Evolutionary conservation across 192 early-diverging fungal species (phyloP), one percentile per base, ranked within the genome.

Genomic region (Radiomyces spectabilis): DNA sequence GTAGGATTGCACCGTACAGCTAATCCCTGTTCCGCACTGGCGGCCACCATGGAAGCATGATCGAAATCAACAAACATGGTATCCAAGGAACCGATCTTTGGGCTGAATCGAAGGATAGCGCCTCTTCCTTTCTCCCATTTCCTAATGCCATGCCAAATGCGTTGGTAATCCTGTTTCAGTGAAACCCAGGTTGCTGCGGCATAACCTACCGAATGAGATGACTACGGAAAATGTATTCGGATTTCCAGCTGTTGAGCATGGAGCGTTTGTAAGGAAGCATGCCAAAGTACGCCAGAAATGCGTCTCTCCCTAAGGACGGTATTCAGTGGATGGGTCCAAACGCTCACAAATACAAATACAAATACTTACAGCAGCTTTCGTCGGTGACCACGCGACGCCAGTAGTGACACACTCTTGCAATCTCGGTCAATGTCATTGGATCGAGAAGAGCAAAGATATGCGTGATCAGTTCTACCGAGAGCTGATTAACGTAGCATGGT

Each of bases 1-100:
- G 47, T 35, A 5, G 81, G 81, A 53, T 83, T 63, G 45, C 79
- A 83, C 39, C 71, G 61, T 12, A 72, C 76, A 7, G 78, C 78
- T 6, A 77, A 62, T 79, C 83, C 82, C 66, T 68, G 56, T 7
- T 69, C 62, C 12, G 67, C 18, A 16, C 77, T 75, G 6, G 76
- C 79, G n/a, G 68, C 74, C 13, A 73, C 53, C 65, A 85, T 71
- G 46, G 69, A 68, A 1, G 73, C 71, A 5, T 79, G 66, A 21
- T 81, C 66, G 25, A 42, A 59, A 37, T 82, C 76, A 12, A 75
- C 61, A 54, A 69, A 69, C 5, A 81, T 57, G 4, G 53, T 43
- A 18, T 75, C 61, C 18, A 87, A 63, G 4, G 66, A 59, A 21
- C 79, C 80, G 25, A 85, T 77, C 26, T 75, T 68, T 18, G 85